These are phyloP conservation scores for Geotrichum armillariae DNA, from an alignment of 1,139 yeast genomes.

Conservation along the genomic window DNA sequence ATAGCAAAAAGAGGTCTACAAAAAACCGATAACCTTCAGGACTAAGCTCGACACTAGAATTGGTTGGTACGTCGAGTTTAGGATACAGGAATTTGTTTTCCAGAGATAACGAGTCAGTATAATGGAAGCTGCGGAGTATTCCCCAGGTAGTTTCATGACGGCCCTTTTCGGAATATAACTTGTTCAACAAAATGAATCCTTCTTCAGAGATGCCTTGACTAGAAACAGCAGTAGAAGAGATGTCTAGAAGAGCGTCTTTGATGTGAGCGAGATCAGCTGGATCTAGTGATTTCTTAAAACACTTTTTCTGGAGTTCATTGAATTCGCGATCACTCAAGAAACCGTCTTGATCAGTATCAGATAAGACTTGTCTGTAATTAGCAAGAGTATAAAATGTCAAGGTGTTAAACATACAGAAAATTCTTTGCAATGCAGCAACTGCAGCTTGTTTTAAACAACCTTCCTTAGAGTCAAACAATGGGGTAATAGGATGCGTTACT, in stretches of 20 bases:
- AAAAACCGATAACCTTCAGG: conserved; percentile 92
- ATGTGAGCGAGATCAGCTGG: conserved; percentile 52
- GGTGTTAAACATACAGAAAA: conserved; percentile 50
- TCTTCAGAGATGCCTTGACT: conserved; percentile 63
- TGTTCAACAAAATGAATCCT: conserved; percentile 77
- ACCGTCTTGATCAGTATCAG: conserved; percentile 92
- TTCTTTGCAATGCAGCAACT: conserved; percentile 69
- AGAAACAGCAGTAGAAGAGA: conserved; percentile 23
- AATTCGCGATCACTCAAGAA: conserved; percentile 69
- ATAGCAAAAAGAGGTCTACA: conserved; percentile 82
- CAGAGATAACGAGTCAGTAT: conserved; percentile 86
- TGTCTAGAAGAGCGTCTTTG: conserved; percentile 39
- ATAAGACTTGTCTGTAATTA: conserved; percentile 43
- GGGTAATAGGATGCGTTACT: conserved; percentile 90
- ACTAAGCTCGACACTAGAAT: conserved; percentile 84
- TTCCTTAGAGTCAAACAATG: conserved; percentile 88
- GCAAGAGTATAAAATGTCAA: not conserved
- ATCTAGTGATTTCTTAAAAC: conserved; percentile 65
- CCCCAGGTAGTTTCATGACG: conserved; percentile 98
- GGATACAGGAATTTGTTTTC: conserved; percentile 79
- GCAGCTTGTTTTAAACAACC: conserved; percentile 80
- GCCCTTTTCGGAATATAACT: conserved; percentile 83
- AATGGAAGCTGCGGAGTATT: conserved; percentile 78
- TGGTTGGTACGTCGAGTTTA: conserved; percentile 68
- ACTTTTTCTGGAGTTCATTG: conserved; percentile 63